A percentile compares a stretch with the other conserved stretches of the same genome.
Conservation (phyloP, 495 filamentous ascomycete species). For the Aspergillus indologenus region DNA sequence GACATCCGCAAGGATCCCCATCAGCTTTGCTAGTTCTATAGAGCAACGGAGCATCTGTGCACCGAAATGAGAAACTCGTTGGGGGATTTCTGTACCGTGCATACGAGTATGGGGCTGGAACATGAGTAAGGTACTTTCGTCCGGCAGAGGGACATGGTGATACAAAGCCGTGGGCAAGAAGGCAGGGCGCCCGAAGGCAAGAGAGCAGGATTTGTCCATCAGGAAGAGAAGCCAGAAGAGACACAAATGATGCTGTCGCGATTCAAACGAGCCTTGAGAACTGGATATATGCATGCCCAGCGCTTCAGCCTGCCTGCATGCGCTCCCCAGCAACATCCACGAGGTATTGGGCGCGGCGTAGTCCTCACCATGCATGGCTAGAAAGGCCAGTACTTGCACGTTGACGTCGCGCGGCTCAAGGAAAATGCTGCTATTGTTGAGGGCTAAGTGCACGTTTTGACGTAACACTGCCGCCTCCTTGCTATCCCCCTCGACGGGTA, state of each 20-base stretch:
- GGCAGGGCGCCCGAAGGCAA: slow-evolving; percentile 1
- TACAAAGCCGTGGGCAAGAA: neutral
- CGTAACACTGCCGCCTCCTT: neutral
- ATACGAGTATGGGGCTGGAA: neutral
- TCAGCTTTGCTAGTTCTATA: neutral
- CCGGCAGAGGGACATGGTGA: neutral
- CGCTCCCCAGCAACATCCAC: neutral
- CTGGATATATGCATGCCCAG: neutral
- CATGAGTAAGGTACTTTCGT: neutral
- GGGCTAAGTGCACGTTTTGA: neutral
- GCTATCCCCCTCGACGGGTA: neutral
- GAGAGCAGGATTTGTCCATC: slow-evolving; percentile 1
- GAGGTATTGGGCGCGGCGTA: slow-evolving; percentile 1
- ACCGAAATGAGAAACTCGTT: neutral
- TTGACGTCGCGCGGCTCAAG: slow-evolving; percentile 1
- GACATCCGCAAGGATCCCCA: neutral
- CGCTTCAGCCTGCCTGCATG: slow-evolving; percentile 1
- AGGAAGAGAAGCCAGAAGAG: slow-evolving; percentile 3
- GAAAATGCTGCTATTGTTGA: slow-evolving; percentile 1
- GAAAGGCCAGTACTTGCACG: neutral
- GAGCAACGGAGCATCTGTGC: neutral
- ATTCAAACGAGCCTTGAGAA: too few relatives aligned
- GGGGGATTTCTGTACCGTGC: too few relatives aligned
- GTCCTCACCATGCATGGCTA: slow-evolving; percentile 4
- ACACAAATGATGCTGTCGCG: neutral